A percentile compares a stretch with the other conserved stretches of the same genome.
phyloP scores from a whole-genome alignment of 2,329 filamentous ascomycete species.

The Colletotrichum simmondsii region DNA sequence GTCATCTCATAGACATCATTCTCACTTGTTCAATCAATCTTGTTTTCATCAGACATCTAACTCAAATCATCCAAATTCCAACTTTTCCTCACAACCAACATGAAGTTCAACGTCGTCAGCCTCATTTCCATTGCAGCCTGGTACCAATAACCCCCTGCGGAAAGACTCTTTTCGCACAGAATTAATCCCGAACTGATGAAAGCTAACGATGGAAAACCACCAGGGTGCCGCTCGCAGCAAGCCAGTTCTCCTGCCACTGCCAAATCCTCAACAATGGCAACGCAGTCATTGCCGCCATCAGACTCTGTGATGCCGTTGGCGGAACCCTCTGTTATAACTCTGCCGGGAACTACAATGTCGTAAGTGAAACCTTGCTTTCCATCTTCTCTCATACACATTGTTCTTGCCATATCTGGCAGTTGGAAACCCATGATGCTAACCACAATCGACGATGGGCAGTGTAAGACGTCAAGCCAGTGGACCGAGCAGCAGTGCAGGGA shows the following conservation, averaged over 20 bases:
- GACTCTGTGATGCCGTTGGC: neutral
- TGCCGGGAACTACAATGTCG: neutral
- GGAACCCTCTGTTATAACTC: neutral
- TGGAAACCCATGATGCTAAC: neutral
- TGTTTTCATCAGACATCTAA: neutral
- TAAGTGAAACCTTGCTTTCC: neutral
- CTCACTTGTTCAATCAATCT: neutral
- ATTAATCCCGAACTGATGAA: neutral
- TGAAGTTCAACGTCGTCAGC: slow-evolving; percentile 6
- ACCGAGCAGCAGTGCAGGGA: neutral
- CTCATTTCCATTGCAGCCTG: neutral
- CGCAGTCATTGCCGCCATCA: neutral
- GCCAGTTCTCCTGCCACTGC: neutral
- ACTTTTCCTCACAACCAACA: neutral
- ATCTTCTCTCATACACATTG: neutral
- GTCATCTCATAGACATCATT: neutral
- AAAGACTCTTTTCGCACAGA: neutral
- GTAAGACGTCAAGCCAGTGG: neutral
- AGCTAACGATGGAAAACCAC: neutral
- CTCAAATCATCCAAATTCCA: no score
- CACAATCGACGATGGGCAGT: neutral
- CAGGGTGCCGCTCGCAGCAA: neutral
- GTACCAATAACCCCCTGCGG: neutral
- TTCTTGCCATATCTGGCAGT: no score
- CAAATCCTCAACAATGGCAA: neutral